These are phyloP conservation scores for Orbilia oligospora DNA, from an alignment of 2,329 filamentous ascomycete species.

Conservation along the genomic window DNA sequence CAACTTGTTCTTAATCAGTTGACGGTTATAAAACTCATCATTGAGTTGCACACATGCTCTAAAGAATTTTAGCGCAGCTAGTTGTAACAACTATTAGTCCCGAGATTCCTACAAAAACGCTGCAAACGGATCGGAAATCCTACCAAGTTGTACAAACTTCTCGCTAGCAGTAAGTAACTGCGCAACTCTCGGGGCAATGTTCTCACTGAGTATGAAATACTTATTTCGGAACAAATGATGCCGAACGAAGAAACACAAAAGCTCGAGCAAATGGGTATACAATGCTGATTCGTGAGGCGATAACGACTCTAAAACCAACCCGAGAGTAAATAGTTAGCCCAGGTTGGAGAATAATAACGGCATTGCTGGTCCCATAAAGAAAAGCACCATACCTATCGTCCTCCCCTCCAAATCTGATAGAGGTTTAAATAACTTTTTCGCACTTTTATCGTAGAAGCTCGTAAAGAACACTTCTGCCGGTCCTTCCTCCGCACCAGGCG, in stretches of 20 bases:
- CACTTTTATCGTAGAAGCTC: conserved; percentile 90
- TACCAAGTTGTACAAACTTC: conserved; percentile 92
- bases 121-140: conserved; percentile 66
- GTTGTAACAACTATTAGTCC: conserved; percentile 32
- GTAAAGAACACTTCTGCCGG: conserved; percentile 89
- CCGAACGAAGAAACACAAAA: conserved; percentile 92
- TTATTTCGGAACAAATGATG: conserved; percentile 90
- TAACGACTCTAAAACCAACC: conserved; percentile 73
- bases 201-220: conserved; percentile 85
- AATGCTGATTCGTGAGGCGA: conserved; percentile 88
- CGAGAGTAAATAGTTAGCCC: conserved; percentile 45
- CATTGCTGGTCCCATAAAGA: not conserved
- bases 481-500: conserved; percentile 67
- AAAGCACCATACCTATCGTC: conserved; percentile 69
- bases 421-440: conserved; percentile 86
- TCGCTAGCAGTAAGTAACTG: conserved; percentile 86
- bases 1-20: conserved; percentile 84
- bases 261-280: conserved; percentile 90
- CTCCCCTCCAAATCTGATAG: conserved; percentile 83
- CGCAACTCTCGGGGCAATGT: conserved; percentile 81
- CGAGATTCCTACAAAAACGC: not conserved
- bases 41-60: conserved; percentile 86
- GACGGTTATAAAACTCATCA: conserved; percentile 90
- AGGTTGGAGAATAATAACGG: not conserved
- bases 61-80: conserved; percentile 93